A percentile compares a stretch with the other conserved stretches of the same genome.
Evolutionary conservation across 768 basidiomycete species (phyloP).

Genomic region (Tricholoma furcatifolium): DNA sequence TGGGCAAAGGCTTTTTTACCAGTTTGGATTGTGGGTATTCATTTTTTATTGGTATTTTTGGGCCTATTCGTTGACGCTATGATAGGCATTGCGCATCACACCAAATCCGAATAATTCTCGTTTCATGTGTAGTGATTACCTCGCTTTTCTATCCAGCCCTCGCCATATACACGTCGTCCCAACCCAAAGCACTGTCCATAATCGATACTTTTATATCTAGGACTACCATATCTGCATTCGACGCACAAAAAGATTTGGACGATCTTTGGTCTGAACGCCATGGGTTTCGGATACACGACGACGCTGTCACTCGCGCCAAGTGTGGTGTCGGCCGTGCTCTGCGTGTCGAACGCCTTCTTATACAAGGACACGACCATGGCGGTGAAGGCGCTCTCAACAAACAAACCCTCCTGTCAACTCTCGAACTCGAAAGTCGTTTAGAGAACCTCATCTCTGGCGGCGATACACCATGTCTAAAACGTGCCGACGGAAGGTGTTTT

Average conservation of each 20-base stretch:
- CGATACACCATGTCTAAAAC: constrained; percentile 52
- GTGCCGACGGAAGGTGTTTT: constrained; percentile 56
- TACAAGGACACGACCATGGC: constrained; percentile 52
- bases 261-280: constrained; percentile 71
- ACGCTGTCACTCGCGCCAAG: constrained; percentile 68
- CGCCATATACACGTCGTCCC: constrained; percentile 75
- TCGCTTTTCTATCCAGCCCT: constrained; percentile 91
- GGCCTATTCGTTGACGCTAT: neutral
- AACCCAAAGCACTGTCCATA: constrained; percentile 62
- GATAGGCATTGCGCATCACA: constrained; percentile 85
- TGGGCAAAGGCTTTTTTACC: constrained; percentile 57
- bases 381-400: constrained; percentile 58
- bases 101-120: constrained; percentile 85
- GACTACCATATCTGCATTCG: constrained; percentile 49
- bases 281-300: constrained; percentile 63
- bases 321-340: constrained; percentile 70
- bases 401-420: constrained; percentile 59
- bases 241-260: constrained; percentile 61
- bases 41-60: neutral
- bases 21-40: constrained; percentile 71
- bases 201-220: constrained; percentile 61
- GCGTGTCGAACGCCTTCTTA: constrained; percentile 74
- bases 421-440: constrained; percentile 63
- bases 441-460: constrained; percentile 38
- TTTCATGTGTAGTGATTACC: constrained; percentile 85